Percentiles rank a stretch among this genome's conserved stretches.
phyloP scores from a whole-genome alignment of 352 stramenopile species.

The Phytophthora sojae region DNA sequence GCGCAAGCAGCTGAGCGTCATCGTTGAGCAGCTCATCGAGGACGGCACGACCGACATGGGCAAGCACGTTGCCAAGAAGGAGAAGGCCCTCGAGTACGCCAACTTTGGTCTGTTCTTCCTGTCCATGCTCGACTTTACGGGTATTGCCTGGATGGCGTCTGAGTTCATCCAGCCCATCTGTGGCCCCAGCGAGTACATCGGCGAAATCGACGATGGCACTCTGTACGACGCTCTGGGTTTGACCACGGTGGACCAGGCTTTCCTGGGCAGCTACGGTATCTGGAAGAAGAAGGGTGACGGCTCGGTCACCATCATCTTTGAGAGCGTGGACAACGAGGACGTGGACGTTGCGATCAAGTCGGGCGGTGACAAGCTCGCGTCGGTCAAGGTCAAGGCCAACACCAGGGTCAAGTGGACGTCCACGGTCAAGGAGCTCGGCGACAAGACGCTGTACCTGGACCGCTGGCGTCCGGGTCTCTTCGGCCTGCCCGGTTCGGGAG shows the following conservation, averaged over 20 bases:
- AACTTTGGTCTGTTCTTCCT: slow-evolving; percentile 52
- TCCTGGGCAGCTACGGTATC: slow-evolving; percentile 45
- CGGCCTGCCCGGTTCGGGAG: slow-evolving; percentile 24
- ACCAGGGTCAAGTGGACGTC: slow-evolving; percentile 30
- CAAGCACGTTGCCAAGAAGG: slow-evolving; percentile 28
- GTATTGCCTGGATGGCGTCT: slow-evolving; percentile 53
- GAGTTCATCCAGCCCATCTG: slow-evolving; percentile 70
- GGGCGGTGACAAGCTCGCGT: slow-evolving; percentile 30
- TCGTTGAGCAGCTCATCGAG: slow-evolving; percentile 42
- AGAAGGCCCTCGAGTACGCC: slow-evolving; percentile 28
- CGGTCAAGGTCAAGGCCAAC: slow-evolving; percentile 26
- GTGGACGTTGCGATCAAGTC: slow-evolving; percentile 41
- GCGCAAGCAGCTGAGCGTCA: slow-evolving; percentile 40
- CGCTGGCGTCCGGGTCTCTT: slow-evolving; percentile 32
- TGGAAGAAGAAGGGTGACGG: slow-evolving; percentile 55
- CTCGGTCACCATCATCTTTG: slow-evolving; percentile 30
- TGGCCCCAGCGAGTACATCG: slow-evolving; percentile 50
- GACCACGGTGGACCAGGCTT: slow-evolving; percentile 47
- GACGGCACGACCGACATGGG: slow-evolving; percentile 39
- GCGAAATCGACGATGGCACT: slow-evolving; percentile 59
- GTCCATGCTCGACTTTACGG: slow-evolving; percentile 56
- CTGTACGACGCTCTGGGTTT: slow-evolving; percentile 53
- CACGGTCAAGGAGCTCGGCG: slow-evolving; percentile 25
- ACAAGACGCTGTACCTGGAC: slow-evolving; percentile 46
- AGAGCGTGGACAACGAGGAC: slow-evolving; percentile 30